Evolutionary conservation across 2,329 filamentous ascomycete species (phyloP).

Genomic region (Aspergillus oerlinghausenensis): DNA sequence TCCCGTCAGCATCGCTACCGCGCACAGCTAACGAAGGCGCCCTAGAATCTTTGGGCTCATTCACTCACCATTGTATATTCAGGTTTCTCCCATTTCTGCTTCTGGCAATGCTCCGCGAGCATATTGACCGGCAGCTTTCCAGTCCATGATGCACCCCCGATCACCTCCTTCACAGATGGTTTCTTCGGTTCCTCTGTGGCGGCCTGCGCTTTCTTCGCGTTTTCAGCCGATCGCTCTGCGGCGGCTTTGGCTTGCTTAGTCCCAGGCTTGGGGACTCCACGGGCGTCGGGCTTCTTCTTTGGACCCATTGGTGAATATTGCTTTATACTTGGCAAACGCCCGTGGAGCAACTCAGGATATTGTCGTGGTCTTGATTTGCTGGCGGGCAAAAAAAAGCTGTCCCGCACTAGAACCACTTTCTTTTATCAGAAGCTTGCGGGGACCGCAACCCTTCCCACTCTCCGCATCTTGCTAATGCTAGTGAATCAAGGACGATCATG

Average conservation of each 20-base stretch:
- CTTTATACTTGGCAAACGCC: constrained; percentile 12
- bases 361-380: neutral
- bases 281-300: constrained; percentile 38
- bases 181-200: constrained; percentile 50
- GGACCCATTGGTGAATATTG: constrained; percentile 29
- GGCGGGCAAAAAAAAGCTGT: constrained; percentile 15
- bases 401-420: constrained; percentile 30
- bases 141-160: constrained; percentile 94
- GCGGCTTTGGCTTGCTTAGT: constrained; percentile 39
- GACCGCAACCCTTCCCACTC: neutral
- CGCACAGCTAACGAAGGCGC: neutral
- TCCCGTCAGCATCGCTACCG: constrained; percentile 9
- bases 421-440: constrained; percentile 9
- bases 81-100: constrained; percentile 90
- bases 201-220: constrained; percentile 30
- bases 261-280: constrained; percentile 37
- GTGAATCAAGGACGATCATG: neutral
- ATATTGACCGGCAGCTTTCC: constrained; percentile 93
- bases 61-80: constrained; percentile 73
- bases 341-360: constrained; percentile 16
- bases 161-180: constrained; percentile 66
- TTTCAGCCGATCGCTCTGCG: constrained; percentile 28
- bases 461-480: constrained; percentile 5
- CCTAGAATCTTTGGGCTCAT: neutral
- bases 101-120: constrained; percentile 90